A percentile compares a stretch with the other conserved stretches of the same genome.
Evolutionary conservation across 2,329 filamentous ascomycete species (phyloP).

Genomic region (Neoascochyta sp.): DNA sequence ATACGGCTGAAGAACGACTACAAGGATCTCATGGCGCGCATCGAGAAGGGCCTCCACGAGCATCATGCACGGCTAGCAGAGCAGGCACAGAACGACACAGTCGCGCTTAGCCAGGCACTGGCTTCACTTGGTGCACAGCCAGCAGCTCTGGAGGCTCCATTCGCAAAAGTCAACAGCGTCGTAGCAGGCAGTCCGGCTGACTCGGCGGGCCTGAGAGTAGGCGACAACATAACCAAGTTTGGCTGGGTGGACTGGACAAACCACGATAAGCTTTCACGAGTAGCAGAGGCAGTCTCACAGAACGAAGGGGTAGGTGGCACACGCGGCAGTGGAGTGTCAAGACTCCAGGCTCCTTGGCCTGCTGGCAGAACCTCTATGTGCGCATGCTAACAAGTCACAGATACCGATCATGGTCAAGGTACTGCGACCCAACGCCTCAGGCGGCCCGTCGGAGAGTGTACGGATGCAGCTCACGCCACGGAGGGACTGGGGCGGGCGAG

Average conservation of each 20-base stretch:
- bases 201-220: conserved; percentile 71
- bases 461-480: conserved; percentile 71
- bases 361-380: conserved; percentile 2
- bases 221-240: conserved; percentile 80
- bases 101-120: conserved; percentile 15
- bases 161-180: conserved; percentile 87
- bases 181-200: conserved; percentile 75
- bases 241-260: conserved; percentile 80
- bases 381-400: conserved; percentile 46
- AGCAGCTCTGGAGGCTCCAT: conserved; percentile 57
- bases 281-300: conserved; percentile 84
- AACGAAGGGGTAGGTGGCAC: conserved; percentile 74
- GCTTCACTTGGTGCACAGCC: conserved; percentile 23
- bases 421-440: conserved; percentile 46
- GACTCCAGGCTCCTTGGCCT: conserved; percentile 10
- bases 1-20: conserved; percentile 90
- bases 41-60: conserved; percentile 84
- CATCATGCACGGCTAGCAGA: conserved; percentile 72
- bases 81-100: conserved; percentile 41
- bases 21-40: conserved; percentile 76
- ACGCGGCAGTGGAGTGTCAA: conserved; percentile 8
- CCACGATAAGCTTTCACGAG: conserved; percentile 78
- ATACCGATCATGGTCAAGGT: conserved; percentile 65
- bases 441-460: conserved; percentile 49
- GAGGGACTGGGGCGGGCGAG: conserved; percentile 84